Base-by-base conservation (phyloP, 2,329 filamentous ascomycete genomes). In the Hymenoscyphus scutula region DNA sequence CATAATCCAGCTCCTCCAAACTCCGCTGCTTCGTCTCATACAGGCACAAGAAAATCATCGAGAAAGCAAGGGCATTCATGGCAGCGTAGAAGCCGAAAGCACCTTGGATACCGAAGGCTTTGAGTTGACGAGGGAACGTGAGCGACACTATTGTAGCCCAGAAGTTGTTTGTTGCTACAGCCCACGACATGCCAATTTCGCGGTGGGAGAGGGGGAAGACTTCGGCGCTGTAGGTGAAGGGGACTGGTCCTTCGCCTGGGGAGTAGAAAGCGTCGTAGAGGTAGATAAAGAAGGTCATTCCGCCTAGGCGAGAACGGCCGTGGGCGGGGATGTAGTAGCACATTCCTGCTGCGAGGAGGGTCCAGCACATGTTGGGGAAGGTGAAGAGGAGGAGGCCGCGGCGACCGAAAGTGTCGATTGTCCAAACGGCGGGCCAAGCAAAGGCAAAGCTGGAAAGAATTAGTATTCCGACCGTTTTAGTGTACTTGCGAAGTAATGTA, bases 191-290 rank as follows among this genome's bases (percentile, higher is more conserved):
- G 53, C 85, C 85, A 7, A 85, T 79, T 71, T 87, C 85, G 64
- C 85, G 78, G 71, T 87, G 84, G 3, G 82, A 84, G 0, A 87
- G 80, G 0, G 85, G 85, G 72, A 85, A 87, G 15, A 86, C 83
- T 69, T 88, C 85, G 4, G 85, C 84, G 1, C 77, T 80, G 76
- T 87, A 87, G 25, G 81, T 82, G 73, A 85, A 87, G 0, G 84
- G 83, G 1, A 87, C 84, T 0, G 80, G 79, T 0, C 85, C 85
- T 74, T 87, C 84, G 29, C 85, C 85, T 1, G 84, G 83, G 0
- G 84, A 86, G 74, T 88, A 88, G 68, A 86, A 86, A 6, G 83
- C 83, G 0, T 81, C 82, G 64, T 89, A 89, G n/a, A 89, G 69
- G 74, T 84, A 89, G 64, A 88, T 0, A 85, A 85, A 87, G 3